A percentile compares a stretch with the other conserved stretches of the same genome.
These are phyloP conservation scores for Coniosporium tulheliwenetii DNA, from an alignment of 2,329 filamentous ascomycete genomes.

Conservation along the genomic window DNA sequence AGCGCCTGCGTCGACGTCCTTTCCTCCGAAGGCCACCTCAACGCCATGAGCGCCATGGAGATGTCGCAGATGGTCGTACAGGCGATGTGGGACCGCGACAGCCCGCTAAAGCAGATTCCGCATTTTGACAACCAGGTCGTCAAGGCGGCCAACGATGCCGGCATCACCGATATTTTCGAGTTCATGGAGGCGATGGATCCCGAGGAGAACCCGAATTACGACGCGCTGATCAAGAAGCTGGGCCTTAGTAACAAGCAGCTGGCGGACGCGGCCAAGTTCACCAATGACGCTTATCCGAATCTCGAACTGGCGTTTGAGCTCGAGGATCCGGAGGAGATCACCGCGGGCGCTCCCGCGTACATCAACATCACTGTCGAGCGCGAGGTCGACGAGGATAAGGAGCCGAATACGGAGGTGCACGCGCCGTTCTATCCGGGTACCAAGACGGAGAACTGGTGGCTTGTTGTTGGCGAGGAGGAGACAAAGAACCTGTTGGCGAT, in stretches of 20 bases:
- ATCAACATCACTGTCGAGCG: slow-evolving; percentile 74
- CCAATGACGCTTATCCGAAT: slow-evolving; percentile 91
- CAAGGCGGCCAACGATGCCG: slow-evolving; percentile 64
- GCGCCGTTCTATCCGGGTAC: slow-evolving; percentile 84
- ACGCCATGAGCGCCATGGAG: slow-evolving; percentile 97
- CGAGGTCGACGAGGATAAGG: slow-evolving; percentile 58
- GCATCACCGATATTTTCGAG: slow-evolving; percentile 85
- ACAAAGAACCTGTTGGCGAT: slow-evolving; percentile 79
- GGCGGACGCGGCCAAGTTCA: slow-evolving; percentile 81
- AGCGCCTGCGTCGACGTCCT: slow-evolving; percentile 90
- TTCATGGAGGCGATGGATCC: slow-evolving; percentile 99
- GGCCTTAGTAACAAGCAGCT: slow-evolving; percentile 70
- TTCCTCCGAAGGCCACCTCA: slow-evolving; percentile 87
- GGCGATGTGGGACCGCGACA: slow-evolving; percentile 97
- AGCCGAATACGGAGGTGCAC: slow-evolving; percentile 72
- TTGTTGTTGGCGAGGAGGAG: slow-evolving; percentile 86
- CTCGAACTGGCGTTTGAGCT: slow-evolving; percentile 82
- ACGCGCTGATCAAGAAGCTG: slow-evolving; percentile 59
- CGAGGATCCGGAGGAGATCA: slow-evolving; percentile 64
- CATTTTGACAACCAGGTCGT: slow-evolving; percentile 78
- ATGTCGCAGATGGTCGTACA: slow-evolving; percentile 99
- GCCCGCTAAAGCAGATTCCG: slow-evolving; percentile 91
- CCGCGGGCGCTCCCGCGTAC: slow-evolving; percentile 65
- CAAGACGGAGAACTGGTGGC: slow-evolving; percentile 98
- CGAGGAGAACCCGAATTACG: slow-evolving; percentile 74